Evolutionary conservation across 208 protist genomes (phyloP).

Genomic region (Trypanosoma theileri): DNA sequence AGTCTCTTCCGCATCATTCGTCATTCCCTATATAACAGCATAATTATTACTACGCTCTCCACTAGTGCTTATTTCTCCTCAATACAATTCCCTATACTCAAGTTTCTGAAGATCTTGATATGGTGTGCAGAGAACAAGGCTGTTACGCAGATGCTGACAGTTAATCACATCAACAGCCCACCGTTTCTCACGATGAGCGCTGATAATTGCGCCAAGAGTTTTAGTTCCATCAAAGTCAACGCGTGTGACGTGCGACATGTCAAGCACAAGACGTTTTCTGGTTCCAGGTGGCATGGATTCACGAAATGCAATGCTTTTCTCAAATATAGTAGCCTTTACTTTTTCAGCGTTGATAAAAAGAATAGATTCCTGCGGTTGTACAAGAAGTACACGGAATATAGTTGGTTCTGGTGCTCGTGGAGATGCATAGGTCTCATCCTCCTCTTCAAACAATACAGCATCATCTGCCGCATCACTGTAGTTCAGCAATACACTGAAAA

Average conservation of each 20-base stretch:
- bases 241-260: conserved; percentile 25
- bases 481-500: conserved; percentile 32
- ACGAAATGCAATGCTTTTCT: conserved; percentile 22
- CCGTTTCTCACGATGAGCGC: conserved; percentile 25
- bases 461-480: conserved; percentile 15
- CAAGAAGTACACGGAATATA: conserved; percentile 30
- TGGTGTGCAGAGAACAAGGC: conserved; percentile 27
- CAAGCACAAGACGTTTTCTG: conserved; percentile 29
- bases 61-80: not conserved
- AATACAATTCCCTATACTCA: conserved; percentile 32
- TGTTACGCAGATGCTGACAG: conserved; percentile 30
- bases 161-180: conserved; percentile 34
- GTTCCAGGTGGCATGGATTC: conserved; percentile 19
- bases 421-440: conserved; percentile 31
- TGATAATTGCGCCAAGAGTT: conserved; percentile 33
- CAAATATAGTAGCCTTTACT: conserved; percentile 27
- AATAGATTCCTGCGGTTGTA: conserved; percentile 25
- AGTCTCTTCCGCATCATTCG: too few relatives aligned
- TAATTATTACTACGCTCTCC: too few relatives aligned
- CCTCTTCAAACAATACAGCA: conserved; percentile 26
- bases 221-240: conserved; percentile 39
- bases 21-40: too few relatives aligned
- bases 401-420: conserved; percentile 24
- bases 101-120: conserved; percentile 31
- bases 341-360: conserved; percentile 29